A percentile compares a stretch with the other conserved stretches of the same genome.
Evolutionary conservation across 345 rosid genomes (phyloP).

Genomic region (Microthlaspi erraticum): DNA sequence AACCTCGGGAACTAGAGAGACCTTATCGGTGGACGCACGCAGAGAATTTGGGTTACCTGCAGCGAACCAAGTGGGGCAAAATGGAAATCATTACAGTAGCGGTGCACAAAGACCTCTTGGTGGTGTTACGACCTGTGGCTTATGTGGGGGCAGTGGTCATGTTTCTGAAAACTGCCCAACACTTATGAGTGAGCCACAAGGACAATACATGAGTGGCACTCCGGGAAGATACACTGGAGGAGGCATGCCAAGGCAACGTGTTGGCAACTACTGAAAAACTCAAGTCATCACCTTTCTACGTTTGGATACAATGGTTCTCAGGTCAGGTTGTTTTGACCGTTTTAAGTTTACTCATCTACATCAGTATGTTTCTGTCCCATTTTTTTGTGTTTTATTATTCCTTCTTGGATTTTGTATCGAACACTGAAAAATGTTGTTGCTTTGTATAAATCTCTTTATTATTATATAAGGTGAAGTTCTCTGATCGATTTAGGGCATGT

Average conservation of each 20-base stretch:
- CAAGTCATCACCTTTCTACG: neutral
- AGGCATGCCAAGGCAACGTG: slow-evolving; percentile 53
- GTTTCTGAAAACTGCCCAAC: slow-evolving; percentile 73
- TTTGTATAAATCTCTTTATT: neutral
- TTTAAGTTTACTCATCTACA: neutral
- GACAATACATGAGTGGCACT: slow-evolving; percentile 48
- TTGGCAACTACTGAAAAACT: slow-evolving; percentile 51
- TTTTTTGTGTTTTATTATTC: neutral
- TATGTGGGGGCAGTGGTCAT: slow-evolving; percentile 76
- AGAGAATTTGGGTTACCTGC: slow-evolving; percentile 46
- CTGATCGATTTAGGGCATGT: too few relatives aligned
- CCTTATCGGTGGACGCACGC: slow-evolving; percentile 34
- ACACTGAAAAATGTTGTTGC: slow-evolving; percentile 8
- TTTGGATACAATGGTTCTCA: neutral
- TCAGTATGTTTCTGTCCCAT: neutral
- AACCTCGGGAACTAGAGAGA: slow-evolving; percentile 46
- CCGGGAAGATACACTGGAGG: slow-evolving; percentile 52
- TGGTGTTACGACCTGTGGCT: slow-evolving; percentile 46
- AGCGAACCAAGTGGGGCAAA: slow-evolving; percentile 54
- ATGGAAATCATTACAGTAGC: slow-evolving; percentile 50
- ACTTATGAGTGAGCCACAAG: slow-evolving; percentile 60
- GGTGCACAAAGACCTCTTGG: slow-evolving; percentile 12
- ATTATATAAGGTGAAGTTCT: neutral
- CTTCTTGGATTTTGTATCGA: neutral
- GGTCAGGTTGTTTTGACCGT: slow-evolving; percentile 26